These are phyloP conservation scores for Botrytis fabae DNA, from an alignment of 2,329 filamentous ascomycete species.

Conservation along the genomic window DNA sequence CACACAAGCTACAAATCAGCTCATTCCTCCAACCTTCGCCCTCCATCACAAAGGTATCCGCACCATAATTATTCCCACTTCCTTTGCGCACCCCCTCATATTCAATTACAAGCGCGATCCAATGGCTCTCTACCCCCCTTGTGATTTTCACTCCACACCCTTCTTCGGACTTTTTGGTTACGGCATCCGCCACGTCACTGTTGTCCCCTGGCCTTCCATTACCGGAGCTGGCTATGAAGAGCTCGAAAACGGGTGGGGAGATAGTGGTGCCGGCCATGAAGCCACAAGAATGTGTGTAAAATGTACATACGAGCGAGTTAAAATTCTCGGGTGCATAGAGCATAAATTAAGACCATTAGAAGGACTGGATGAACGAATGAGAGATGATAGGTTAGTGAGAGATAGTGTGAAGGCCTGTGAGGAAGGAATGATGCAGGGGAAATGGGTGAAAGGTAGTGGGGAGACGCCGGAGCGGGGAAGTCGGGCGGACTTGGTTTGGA, in stretches of 20 bases:
- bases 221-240: slow-evolving; percentile 32
- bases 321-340: slow-evolving; percentile 30
- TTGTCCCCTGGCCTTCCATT: slow-evolving; percentile 24
- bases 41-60: slow-evolving; percentile 14
- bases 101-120: slow-evolving; percentile 35
- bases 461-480: slow-evolving; percentile 16
- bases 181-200: slow-evolving; percentile 27
- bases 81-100: slow-evolving; percentile 37
- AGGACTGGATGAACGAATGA: slow-evolving; percentile 26
- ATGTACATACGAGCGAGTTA: slow-evolving; percentile 32
- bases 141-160: slow-evolving; percentile 32
- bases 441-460: not conserved
- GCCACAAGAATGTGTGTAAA: slow-evolving; percentile 34
- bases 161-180: slow-evolving; percentile 37
- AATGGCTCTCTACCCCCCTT: slow-evolving; percentile 24
- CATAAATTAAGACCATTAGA: slow-evolving; percentile 26
- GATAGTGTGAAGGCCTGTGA: slow-evolving; percentile 23
- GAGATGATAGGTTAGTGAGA: slow-evolving; percentile 20
- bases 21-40: not conserved
- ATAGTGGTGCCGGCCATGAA: not conserved
- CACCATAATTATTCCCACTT: slow-evolving; percentile 32
- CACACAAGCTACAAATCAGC: not conserved
- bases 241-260: slow-evolving; percentile 28
- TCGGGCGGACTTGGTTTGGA: slow-evolving; percentile 23
- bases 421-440: not conserved